Percentiles rank a stretch among this genome's conserved stretches.
These are phyloP conservation scores for Phylloporus rhodoxanthus DNA, from an alignment of 768 basidiomycete species.

Conservation along the genomic window DNA sequence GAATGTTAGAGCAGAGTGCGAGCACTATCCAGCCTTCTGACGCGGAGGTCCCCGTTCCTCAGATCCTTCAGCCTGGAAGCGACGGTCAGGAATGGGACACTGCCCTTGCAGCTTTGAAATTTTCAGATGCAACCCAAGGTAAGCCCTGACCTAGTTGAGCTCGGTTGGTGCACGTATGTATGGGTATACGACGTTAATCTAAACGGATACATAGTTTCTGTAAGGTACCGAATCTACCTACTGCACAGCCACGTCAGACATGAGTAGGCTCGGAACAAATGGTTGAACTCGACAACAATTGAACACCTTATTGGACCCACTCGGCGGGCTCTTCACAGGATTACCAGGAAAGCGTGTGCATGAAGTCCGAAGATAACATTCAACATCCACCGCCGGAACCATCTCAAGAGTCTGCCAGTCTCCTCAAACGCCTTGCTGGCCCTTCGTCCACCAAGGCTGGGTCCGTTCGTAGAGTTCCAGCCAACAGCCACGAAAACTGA, in stretches of 20 bases:
- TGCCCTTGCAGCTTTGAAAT: constrained; percentile 19
- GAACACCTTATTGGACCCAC: not conserved
- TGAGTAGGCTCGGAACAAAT: not conserved
- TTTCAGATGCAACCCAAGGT: constrained; percentile 9
- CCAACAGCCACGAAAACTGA: constrained; percentile 7
- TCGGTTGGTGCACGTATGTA: not conserved
- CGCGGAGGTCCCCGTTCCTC: constrained; percentile 7
- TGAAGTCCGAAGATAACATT: constrained; percentile 12
- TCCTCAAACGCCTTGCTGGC: constrained; percentile 77
- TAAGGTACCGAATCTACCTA: not conserved
- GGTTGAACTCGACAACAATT: not conserved
- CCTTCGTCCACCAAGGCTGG: constrained; percentile 88
- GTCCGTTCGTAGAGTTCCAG: constrained; percentile 35
- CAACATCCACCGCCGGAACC: constrained; percentile 25
- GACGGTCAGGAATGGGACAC: constrained; percentile 30
- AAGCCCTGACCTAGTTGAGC: constrained; percentile 12
- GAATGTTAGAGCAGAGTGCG: constrained; percentile 43
- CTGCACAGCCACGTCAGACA: constrained; percentile 6
- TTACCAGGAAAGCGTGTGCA: constrained; percentile 2
- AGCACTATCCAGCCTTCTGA: constrained; percentile 16
- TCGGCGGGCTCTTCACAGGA: too few species aligned
- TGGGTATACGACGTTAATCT: not conserved
- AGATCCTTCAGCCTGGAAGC: not conserved
- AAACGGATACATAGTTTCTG: not conserved
- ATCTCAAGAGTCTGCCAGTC: constrained; percentile 63